Conservation (phyloP, 176 grass and related monocot genomes). For the Avena eriantha region DNA sequence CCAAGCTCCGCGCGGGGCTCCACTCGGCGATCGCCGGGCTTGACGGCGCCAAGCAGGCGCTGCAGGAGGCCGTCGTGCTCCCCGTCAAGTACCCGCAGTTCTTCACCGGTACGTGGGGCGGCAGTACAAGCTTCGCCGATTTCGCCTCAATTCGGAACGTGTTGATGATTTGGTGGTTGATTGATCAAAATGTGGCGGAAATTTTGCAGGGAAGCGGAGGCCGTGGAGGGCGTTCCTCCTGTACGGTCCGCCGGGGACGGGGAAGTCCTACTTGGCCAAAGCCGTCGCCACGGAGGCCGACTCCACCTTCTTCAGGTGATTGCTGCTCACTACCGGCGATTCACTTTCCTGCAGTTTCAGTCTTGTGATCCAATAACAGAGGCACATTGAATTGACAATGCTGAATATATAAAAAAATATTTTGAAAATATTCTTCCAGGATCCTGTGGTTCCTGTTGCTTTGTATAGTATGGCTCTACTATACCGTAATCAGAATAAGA, state of each 20-base stretch:
- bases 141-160: background rate
- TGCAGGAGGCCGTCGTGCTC: conserved; percentile 76
- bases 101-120: conserved; percentile 58
- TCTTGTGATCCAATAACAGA: background rate
- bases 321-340: background rate
- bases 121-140: background rate
- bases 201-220: conserved; percentile 61
- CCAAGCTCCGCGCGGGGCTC: conserved; percentile 59
- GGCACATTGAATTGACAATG: background rate
- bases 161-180: background rate
- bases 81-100: conserved; percentile 81
- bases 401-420: no score
- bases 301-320: conserved; percentile 78
- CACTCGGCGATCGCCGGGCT: conserved; percentile 64
- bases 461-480: no score
- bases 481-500: no score
- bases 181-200: background rate
- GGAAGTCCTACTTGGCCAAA: conserved; percentile 77
- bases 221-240: conserved; percentile 79
- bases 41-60: conserved; percentile 75
- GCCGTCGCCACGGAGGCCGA: conserved; percentile 78
- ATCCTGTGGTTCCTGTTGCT: no score
- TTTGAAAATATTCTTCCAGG: no score
- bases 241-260: conserved; percentile 70
- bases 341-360: background rate